These are phyloP conservation scores for Hyaloscypha bicolor DNA, from an alignment of 495 filamentous ascomycete species.

Conservation along the genomic window DNA sequence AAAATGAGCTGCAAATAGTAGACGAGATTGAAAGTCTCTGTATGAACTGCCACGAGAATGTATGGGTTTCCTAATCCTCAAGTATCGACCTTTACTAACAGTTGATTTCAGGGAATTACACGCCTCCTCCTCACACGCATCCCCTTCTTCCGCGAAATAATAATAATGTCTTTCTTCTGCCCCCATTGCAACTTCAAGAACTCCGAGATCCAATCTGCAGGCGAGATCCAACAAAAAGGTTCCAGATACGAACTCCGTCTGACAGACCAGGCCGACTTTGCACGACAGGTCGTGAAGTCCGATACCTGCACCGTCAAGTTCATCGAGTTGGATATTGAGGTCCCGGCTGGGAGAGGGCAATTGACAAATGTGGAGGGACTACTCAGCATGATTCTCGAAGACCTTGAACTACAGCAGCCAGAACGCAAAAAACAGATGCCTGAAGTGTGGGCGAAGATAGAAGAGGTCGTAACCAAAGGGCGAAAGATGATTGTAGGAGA, in stretches of 20 bases:
- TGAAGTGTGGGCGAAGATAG: conserved; percentile 75
- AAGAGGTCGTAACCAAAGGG: conserved; percentile 68
- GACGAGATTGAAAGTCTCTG: conserved; percentile 74
- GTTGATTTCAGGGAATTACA: conserved; percentile 67
- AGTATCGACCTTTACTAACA: conserved; percentile 3
- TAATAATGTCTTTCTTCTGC: conserved; percentile 96
- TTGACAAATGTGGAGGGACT: conserved; percentile 92
- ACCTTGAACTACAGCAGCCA: conserved; percentile 74
- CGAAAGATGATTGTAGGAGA: conserved; percentile 71
- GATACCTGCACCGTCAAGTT: conserved; percentile 82
- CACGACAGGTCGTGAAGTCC: conserved; percentile 87
- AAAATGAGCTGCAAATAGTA: conserved; percentile 52
- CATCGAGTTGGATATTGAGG: conserved; percentile 85
- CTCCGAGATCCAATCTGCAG: conserved; percentile 89
- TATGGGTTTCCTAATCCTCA: conserved; percentile 37
- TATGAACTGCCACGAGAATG: conserved; percentile 88
- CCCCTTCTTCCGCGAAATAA: conserved; percentile 94
- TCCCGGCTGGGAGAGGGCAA: conserved; percentile 84
- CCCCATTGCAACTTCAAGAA: conserved; percentile 84
- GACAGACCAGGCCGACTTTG: conserved; percentile 68
- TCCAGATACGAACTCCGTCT: conserved; percentile 76
- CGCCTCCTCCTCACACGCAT: conserved; percentile 86
- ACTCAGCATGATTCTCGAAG: conserved; percentile 70
- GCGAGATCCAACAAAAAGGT: conserved; percentile 87
- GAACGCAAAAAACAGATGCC: conserved; percentile 71